Evolutionary conservation across 305 asterid genomes (phyloP), one percentile per base, ranked within the genome.

Genomic region (Fraxinus paxiana): DNA sequence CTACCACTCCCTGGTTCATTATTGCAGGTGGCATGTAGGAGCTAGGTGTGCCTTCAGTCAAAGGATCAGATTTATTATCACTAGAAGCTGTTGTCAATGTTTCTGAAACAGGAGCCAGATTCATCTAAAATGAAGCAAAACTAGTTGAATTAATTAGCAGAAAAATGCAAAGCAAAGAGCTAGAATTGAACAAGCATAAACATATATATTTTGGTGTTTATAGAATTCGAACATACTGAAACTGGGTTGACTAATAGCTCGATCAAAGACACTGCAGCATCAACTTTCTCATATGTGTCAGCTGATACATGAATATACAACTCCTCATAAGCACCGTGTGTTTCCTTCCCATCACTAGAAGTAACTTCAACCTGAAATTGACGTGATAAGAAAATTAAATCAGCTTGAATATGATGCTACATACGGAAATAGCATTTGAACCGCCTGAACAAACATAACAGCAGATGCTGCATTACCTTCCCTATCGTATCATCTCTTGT

Each of bases 231-330:
- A 89, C 96, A 85, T 81, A 95, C 99, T 20, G 96, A 91, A 88
- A 90, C 92, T 73, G 93, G 94, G 81, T 92, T 92, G 84, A 92
- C 87, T 35, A 95, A 86, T 80, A 95, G 90, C 86, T 94, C 97
- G 82, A 94, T 84, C 86, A 95, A 87, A 80, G 95, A 90, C 82
- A 94, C 97, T 28, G 97, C 98, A 71, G 97, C 91, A 87, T 95
- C 99, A 69, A 94, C 89, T 89, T 95, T 95, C 83, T 89, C 98
- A 81, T 87, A 91, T 48, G 99, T 89, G 86, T 94, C 99, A 1
- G 98, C 98, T 48, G 92, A 90, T 83, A 92, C 90, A 77, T 90
- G 92, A 82, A 92, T 92, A 79, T 92, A 91, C 86, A 94, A 84
- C 79, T 92, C 97, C 82, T 89, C 92, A 80, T 84, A 92, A 74